Evolutionary conservation across 257 asterid species (phyloP).

Genomic region (Nicotiana obtusifolia): DNA sequence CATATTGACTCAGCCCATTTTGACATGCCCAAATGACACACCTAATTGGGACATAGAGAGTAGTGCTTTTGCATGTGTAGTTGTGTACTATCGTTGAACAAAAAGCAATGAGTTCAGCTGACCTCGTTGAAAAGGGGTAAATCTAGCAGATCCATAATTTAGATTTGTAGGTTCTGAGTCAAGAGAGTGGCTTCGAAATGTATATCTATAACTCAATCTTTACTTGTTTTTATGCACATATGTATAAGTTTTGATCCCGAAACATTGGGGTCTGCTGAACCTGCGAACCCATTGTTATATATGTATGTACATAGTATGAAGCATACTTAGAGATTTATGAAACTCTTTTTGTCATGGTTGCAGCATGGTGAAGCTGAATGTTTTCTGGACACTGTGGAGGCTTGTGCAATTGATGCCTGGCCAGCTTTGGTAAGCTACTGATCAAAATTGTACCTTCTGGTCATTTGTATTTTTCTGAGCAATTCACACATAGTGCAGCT

Average conservation of each 20-base stretch:
- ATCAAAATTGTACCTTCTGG: not conserved
- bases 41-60: too few relatives aligned
- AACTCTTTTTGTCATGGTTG: slow-evolving; percentile 16
- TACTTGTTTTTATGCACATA: too few relatives aligned
- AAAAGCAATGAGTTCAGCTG: not conserved
- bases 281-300: too few relatives aligned
- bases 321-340: not conserved
- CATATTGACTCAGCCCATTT: too few relatives aligned
- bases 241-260: too few relatives aligned
- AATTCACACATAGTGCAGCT: not conserved
- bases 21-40: too few relatives aligned
- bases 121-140: not conserved
- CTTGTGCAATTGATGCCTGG: slow-evolving; percentile 90
- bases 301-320: not conserved
- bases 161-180: not conserved
- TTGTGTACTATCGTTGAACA: not conserved
- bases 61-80: not conserved
- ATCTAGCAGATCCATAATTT: not conserved
- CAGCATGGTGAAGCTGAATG: slow-evolving; percentile 86
- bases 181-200: too few relatives aligned
- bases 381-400: slow-evolving; percentile 72
- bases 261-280: too few relatives aligned
- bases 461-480: not conserved
- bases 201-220: too few relatives aligned
- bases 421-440: slow-evolving; percentile 71